Conservation (phyloP, 208 protist species). For the Trypanosoma caninum region DNA sequence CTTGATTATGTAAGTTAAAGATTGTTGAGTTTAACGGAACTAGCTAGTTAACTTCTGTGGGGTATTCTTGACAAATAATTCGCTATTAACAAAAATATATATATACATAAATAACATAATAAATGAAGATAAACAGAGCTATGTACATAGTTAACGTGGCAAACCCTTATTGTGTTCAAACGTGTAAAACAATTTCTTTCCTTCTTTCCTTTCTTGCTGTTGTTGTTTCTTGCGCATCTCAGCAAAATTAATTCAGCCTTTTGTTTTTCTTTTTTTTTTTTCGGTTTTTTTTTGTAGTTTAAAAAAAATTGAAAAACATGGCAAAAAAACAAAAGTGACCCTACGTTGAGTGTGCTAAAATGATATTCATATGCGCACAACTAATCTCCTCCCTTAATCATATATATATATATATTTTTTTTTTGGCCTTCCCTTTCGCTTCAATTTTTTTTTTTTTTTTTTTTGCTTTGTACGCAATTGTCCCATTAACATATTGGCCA, state of each 20-base stretch:
- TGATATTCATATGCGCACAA: too few species aligned
- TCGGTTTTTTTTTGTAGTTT: background rate
- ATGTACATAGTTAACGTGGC: too few species aligned
- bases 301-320: background rate
- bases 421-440: background rate
- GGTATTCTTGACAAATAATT: background rate
- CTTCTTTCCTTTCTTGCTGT: too few species aligned
- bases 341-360: too few species aligned
- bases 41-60: background rate
- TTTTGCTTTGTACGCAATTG: background rate
- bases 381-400: too few species aligned
- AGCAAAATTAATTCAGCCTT: background rate
- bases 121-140: too few species aligned
- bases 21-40: slow-evolving; percentile 2
- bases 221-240: too few species aligned
- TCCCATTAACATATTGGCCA: too few species aligned
- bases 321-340: background rate
- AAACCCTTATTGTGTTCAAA: too few species aligned
- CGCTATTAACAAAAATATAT: too few species aligned
- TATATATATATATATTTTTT: background rate
- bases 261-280: slow-evolving; percentile 2
- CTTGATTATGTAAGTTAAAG: slow-evolving; percentile 7
- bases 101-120: too few species aligned
- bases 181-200: too few species aligned
- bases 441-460: background rate